Evolutionary conservation across 345 rosid genomes (phyloP), one percentile per base, ranked within the genome.

Genomic region (Salix dunnii): DNA sequence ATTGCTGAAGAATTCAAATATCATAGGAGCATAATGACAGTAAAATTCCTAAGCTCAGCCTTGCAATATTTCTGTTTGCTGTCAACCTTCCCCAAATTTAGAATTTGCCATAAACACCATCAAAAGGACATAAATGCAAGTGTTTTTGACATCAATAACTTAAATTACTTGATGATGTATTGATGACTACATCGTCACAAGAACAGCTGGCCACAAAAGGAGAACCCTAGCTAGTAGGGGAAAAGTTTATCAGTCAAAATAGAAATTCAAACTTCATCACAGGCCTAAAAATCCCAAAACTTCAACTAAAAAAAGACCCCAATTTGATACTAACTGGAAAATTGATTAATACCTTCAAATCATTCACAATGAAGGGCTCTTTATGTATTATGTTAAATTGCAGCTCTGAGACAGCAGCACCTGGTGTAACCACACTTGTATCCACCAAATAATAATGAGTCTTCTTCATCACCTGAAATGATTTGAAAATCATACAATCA

Each of bases 401-500:
- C 78, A 92, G 78, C 60, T 83, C 89, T 12, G 99, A 92, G 79
- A 94, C 97, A 63, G 97, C 97, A 70, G 99, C 96, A 20, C 97
- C 97, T 27, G 97, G 95, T 82, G 68, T 83, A 68, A 91, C 76
- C 79, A 77, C 89, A 81, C 97, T 90, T 20, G 91, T 88, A 81
- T 94, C 99, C 72, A 94, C 94, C 82, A 94, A 83, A 89, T 94
- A 94, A 83, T 91, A 92, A 78, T 91, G 99, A 71, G 99, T 92
- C 87, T 94, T 92, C 87, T 94, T 90, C 97, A 94, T 91, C 86
- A 94, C 99, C 97, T 92, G 87, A 75, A 76, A 76, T 66, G 58
- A 71, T 70, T 77, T 13, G 61, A 68, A 55, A 10, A 67, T 40
- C 55, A 65, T 18, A 55, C 43, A 71, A 61, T 65, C 74, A 58